phyloP scores from a whole-genome alignment of 1,284 basidiomycete genomes.

The Trichosporon coremiiforme region DNA sequence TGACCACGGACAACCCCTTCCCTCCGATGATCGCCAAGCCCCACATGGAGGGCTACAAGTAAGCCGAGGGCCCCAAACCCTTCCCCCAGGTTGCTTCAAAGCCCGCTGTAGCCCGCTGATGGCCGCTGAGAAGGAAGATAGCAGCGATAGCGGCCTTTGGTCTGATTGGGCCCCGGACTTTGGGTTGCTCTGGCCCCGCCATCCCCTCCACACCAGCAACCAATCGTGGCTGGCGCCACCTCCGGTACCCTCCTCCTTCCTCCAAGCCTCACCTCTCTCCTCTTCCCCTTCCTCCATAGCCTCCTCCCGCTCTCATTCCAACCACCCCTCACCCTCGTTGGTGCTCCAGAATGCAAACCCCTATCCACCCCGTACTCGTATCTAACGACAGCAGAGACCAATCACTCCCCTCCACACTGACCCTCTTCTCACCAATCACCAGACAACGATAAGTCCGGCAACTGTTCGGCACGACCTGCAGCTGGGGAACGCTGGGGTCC shows the following conservation, averaged over 20 bases:
- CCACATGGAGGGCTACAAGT: too few relatives aligned
- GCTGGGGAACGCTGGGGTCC: too few relatives aligned
- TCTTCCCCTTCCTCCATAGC: too few relatives aligned
- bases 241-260: not conserved
- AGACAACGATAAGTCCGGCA: not conserved
- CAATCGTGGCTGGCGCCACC: slow-evolving; percentile 7
- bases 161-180: not conserved
- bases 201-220: not conserved
- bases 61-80: too few relatives aligned
- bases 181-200: not conserved
- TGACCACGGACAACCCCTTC: too few relatives aligned
- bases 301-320: too few relatives aligned
- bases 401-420: not conserved
- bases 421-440: not conserved
- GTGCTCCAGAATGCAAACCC: not conserved
- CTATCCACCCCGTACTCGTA: not conserved
- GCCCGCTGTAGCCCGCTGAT: not conserved
- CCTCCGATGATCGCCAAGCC: too few relatives aligned
- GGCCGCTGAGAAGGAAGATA: not conserved
- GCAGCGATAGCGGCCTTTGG: not conserved
- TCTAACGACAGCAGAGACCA: not conserved
- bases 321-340: too few relatives aligned
- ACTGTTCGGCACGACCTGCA: not conserved
- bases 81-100: not conserved
- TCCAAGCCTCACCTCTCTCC: too few relatives aligned